phyloP scores from a whole-genome alignment of 2,329 filamentous ascomycete species.

The Aspergillus tubingensis region DNA sequence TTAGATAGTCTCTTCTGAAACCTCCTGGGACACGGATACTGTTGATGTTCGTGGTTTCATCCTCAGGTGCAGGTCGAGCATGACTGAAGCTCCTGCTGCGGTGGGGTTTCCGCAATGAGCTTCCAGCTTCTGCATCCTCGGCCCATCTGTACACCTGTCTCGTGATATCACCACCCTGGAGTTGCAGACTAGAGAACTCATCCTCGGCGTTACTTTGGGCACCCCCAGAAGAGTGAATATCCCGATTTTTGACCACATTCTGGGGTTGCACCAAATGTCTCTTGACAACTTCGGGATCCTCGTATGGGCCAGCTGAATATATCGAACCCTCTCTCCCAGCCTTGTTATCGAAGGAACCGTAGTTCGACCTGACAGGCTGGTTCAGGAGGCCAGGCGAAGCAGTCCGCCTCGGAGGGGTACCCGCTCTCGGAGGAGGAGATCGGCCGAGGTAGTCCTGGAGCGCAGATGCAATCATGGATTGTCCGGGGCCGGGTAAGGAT shows the following conservation, averaged over 20 bases:
- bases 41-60: conserved; percentile 79
- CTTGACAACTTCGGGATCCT: conserved; percentile 89
- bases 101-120: conserved; percentile 59
- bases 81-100: conserved; percentile 88
- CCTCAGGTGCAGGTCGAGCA: conserved; percentile 74
- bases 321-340: conserved; percentile 52
- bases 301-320: conserved; percentile 62
- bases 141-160: conserved; percentile 96
- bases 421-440: conserved; percentile 42
- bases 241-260: conserved; percentile 40
- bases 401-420: conserved; percentile 53
- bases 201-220: conserved; percentile 59
- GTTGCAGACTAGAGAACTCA: conserved; percentile 87
- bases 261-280: conserved; percentile 80
- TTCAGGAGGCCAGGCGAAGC: conserved; percentile 59
- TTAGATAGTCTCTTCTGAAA: conserved; percentile 86
- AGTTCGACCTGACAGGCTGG: conserved; percentile 67
- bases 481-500: conserved; percentile 72
- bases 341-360: conserved; percentile 80
- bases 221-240: conserved; percentile 33
- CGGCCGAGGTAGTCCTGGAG: conserved; percentile 71
- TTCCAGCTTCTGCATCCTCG: conserved; percentile 75
- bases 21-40: conserved; percentile 92
- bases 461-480: conserved; percentile 87
- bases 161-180: conserved; percentile 94